These are phyloP conservation scores for Amanita rimosa DNA, from an alignment of 768 basidiomycete genomes.

Conservation along the genomic window DNA sequence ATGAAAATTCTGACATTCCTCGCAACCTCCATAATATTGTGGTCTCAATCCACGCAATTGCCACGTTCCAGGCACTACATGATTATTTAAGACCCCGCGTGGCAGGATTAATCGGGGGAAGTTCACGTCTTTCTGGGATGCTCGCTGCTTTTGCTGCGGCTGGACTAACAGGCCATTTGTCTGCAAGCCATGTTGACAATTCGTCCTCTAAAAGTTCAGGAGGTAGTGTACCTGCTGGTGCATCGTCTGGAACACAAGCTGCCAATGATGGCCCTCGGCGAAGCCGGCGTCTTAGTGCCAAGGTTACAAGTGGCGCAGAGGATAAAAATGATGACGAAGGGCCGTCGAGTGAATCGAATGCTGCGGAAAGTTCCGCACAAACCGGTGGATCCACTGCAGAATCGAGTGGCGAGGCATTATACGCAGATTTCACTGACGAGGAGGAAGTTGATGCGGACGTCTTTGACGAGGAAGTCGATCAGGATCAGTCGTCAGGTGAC, in stretches of 20 bases:
- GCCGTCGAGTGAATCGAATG: conserved; percentile 4
- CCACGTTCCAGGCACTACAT: conserved; percentile 93
- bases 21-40: conserved; percentile 82
- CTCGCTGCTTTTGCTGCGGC: conserved; percentile 74
- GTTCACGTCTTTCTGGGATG: conserved; percentile 74
- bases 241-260: conserved; percentile 28
- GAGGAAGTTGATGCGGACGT: conserved; percentile 88
- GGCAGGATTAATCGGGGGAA: conserved; percentile 51
- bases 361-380: conserved; percentile 6
- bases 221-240: conserved; percentile 11
- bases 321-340: conserved; percentile 8
- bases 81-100: conserved; percentile 92
- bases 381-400: conserved; percentile 18
- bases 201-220: conserved; percentile 20
- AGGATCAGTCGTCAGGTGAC: conserved; percentile 57
- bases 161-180: conserved; percentile 46
- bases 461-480: conserved; percentile 80
- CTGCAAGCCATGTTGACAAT: conserved; percentile 22
- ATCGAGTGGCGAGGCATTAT: conserved; percentile 43
- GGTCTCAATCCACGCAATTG: conserved; percentile 96
- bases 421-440: conserved; percentile 76
- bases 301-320: conserved; percentile 27
- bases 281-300: conserved; percentile 75
- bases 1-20: conserved; percentile 83
- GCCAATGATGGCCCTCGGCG: conserved; percentile 41